These are phyloP conservation scores for Pseudoscleropodium purum DNA, from an alignment of 225 moss, liverwort and hornwort species.

Conservation along the genomic window DNA sequence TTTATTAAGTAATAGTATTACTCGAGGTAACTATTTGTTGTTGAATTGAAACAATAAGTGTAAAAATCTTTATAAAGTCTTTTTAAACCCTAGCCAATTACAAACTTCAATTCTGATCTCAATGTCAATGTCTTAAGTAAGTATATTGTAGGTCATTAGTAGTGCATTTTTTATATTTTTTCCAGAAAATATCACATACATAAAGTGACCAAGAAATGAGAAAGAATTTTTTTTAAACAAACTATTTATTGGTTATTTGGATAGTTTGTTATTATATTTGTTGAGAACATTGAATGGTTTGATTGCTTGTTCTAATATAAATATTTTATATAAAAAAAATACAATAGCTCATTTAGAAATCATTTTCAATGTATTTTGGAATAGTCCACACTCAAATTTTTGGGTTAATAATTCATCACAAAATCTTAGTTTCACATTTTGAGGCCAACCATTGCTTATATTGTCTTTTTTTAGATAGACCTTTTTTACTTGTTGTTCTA, in stretches of 20 bases:
- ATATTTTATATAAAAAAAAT: background rate
- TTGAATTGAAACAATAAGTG: background rate
- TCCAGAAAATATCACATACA: no score
- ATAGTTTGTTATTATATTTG: background rate
- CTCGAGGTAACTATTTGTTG: background rate
- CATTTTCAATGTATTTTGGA: background rate
- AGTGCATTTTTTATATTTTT: background rate
- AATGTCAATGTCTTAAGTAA: background rate
- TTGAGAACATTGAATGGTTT: background rate
- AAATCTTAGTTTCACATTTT: background rate
- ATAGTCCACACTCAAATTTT: background rate
- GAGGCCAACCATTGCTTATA: background rate
- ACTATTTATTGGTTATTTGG: background rate
- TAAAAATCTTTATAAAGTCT: background rate
- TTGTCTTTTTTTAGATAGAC: background rate
- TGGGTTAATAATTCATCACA: background rate
- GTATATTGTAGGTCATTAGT: no score
- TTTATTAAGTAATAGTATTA: background rate
- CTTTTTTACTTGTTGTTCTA: accelerated
- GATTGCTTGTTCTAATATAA: background rate
- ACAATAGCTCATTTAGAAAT: background rate
- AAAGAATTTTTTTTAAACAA: background rate
- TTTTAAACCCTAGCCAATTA: background rate
- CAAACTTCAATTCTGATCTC: background rate
- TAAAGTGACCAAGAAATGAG: background rate